Conservation (phyloP, 179 eudicot genomes). For the Monotropa hypopitys region DNA sequence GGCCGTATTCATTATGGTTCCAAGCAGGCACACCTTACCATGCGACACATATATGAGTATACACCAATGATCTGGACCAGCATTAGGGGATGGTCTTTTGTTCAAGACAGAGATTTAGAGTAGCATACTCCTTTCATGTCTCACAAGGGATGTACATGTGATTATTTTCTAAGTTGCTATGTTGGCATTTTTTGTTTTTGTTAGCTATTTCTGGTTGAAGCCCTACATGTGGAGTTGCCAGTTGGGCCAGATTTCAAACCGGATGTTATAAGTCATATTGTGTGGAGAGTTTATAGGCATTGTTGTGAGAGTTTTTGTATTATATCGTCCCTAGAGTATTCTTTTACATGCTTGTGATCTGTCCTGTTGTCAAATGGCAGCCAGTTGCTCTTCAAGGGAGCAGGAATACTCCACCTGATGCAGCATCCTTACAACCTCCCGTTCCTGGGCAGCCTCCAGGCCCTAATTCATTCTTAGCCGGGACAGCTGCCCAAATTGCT, state of each 20-base stretch:
- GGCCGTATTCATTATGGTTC: neutral
- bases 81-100: neutral
- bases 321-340: neutral
- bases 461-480: slow-evolving; percentile 18
- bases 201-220: neutral
- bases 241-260: neutral
- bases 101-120: neutral
- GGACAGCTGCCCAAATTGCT: slow-evolving; percentile 13
- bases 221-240: neutral
- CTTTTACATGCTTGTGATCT: neutral
- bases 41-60: neutral
- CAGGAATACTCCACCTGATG: slow-evolving; percentile 12
- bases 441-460: slow-evolving; percentile 21
- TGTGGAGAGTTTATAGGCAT: neutral
- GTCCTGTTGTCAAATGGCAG: slow-evolving; percentile 11
- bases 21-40: neutral
- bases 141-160: neutral
- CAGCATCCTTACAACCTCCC: slow-evolving; percentile 23
- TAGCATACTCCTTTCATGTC: neutral
- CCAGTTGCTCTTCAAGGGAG: slow-evolving; percentile 8
- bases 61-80: neutral
- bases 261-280: neutral
- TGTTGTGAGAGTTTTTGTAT: neutral
- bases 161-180: neutral
- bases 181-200: neutral